Evolutionary conservation across 345 rosid genomes (phyloP).

Genomic region (Eucalyptus tenuipes): DNA sequence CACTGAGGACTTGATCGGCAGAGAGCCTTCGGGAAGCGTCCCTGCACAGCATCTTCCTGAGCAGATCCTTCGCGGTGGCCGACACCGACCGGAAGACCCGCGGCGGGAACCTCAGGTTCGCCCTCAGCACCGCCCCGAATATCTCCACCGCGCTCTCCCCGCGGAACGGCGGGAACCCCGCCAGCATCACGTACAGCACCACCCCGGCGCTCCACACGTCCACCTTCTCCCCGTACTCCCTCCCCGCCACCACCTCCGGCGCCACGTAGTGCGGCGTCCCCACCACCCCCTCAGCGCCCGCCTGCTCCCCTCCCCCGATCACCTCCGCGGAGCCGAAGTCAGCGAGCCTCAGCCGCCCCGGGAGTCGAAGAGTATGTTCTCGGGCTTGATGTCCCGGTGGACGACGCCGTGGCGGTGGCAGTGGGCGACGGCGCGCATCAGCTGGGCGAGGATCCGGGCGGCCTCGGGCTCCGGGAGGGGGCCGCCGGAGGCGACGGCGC

Average conservation of each 20-base stretch:
- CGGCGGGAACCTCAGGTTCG: constrained; percentile 41
- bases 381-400: constrained; percentile 83
- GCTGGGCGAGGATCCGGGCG: constrained; percentile 28
- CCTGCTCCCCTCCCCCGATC: constrained; percentile 11
- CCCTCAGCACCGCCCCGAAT: constrained; percentile 47
- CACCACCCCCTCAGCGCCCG: constrained; percentile 27
- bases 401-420: constrained; percentile 56
- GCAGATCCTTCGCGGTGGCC: constrained; percentile 34
- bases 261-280: constrained; percentile 91
- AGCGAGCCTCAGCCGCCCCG: constrained; percentile 25
- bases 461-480: constrained; percentile 36
- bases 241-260: constrained; percentile 70
- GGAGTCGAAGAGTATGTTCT: constrained; percentile 47
- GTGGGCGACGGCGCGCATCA: constrained; percentile 54
- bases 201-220: constrained; percentile 91
- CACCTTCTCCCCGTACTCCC: constrained; percentile 58
- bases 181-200: constrained; percentile 53
- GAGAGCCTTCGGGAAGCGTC: constrained; percentile 49
- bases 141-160: constrained; percentile 43
- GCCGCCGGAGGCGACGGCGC: constrained; percentile 1
- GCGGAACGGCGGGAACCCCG: constrained; percentile 45
- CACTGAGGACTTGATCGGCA: constrained; percentile 50
- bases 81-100: constrained; percentile 25
- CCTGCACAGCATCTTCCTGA: constrained; percentile 40
- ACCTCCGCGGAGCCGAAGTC: constrained; percentile 79